phyloP scores from a whole-genome alignment of 2,329 filamentous ascomycete species.

The Monosporascus sp. region DNA sequence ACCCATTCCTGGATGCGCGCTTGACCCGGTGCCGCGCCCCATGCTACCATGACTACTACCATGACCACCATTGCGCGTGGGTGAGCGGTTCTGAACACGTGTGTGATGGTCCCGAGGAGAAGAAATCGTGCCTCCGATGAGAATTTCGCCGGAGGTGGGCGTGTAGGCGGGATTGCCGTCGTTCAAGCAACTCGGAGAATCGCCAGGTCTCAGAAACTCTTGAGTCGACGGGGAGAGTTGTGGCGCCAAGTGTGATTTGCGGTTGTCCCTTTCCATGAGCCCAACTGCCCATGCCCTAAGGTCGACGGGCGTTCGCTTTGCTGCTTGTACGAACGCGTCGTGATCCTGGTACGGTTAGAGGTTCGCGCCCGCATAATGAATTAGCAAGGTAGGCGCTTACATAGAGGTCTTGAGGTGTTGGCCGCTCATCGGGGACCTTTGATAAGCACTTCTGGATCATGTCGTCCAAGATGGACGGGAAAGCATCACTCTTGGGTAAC shows the following conservation, averaged over 20 bases:
- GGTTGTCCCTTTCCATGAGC: constrained; percentile 91
- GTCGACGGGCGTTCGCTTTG: constrained; percentile 93
- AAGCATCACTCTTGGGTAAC: constrained; percentile 94
- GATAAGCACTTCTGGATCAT: constrained; percentile 95
- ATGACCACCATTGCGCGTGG: constrained; percentile 42
- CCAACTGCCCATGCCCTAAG: constrained; percentile 89
- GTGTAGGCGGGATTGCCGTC: constrained; percentile 47
- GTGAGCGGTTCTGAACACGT: constrained; percentile 44
- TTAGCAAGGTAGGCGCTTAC: constrained; percentile 47
- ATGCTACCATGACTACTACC: constrained; percentile 26
- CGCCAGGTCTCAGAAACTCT: constrained; percentile 63
- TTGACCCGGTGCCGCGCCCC: constrained; percentile 40
- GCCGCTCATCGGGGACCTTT: constrained; percentile 83
- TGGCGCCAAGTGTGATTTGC: constrained; percentile 86
- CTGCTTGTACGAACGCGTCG: constrained; percentile 91
- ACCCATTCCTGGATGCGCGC: constrained; percentile 49
- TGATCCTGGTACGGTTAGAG: constrained; percentile 59
- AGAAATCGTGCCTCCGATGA: constrained; percentile 55
- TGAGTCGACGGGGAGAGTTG: constrained; percentile 74
- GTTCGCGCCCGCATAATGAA: not conserved
- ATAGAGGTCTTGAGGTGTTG: constrained; percentile 89
- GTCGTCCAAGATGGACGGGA: constrained; percentile 89
- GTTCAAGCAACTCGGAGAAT: constrained; percentile 51
- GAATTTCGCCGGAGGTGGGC: constrained; percentile 69
- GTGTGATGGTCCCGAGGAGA: constrained; percentile 46